Conservation (phyloP, 1,284 basidiomycete genomes). For the Puccinia polysora region DNA sequence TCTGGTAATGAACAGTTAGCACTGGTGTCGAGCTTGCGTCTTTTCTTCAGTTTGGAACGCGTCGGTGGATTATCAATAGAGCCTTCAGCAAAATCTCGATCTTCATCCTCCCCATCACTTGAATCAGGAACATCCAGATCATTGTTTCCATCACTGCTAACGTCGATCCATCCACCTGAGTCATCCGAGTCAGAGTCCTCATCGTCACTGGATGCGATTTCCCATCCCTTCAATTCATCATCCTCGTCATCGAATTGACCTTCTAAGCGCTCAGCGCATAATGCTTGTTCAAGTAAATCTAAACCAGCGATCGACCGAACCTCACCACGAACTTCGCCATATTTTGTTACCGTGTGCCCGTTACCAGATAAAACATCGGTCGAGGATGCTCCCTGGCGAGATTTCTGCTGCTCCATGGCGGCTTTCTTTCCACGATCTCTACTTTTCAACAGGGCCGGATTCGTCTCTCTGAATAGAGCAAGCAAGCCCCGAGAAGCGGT, state of each 20-base stretch:
- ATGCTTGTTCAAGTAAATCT: constrained; percentile 80
- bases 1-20: no score
- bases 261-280: constrained; percentile 60
- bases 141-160: constrained; percentile 65
- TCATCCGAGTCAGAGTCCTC: constrained; percentile 58
- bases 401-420: constrained; percentile 39
- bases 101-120: constrained; percentile 66
- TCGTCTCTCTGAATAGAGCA: constrained; percentile 91
- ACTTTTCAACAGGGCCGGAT: constrained; percentile 84
- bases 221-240: constrained; percentile 75
- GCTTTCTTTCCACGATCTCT: constrained; percentile 64
- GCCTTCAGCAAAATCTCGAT: constrained; percentile 34
- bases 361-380: constrained; percentile 32
- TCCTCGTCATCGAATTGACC: constrained; percentile 56
- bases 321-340: constrained; percentile 61
- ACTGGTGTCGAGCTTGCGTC: constrained; percentile 40
- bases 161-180: constrained; percentile 71
- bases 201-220: constrained; percentile 67
- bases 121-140: constrained; percentile 76
- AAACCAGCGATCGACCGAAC: constrained; percentile 76
- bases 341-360: constrained; percentile 44
- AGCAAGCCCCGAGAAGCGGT: constrained; percentile 81
- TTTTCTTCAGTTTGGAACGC: constrained; percentile 27
- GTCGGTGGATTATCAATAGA: no score
- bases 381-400: constrained; percentile 28